Evolutionary conservation across 768 basidiomycete genomes (phyloP).

Genomic region (Calocybe gangraenosa): DNA sequence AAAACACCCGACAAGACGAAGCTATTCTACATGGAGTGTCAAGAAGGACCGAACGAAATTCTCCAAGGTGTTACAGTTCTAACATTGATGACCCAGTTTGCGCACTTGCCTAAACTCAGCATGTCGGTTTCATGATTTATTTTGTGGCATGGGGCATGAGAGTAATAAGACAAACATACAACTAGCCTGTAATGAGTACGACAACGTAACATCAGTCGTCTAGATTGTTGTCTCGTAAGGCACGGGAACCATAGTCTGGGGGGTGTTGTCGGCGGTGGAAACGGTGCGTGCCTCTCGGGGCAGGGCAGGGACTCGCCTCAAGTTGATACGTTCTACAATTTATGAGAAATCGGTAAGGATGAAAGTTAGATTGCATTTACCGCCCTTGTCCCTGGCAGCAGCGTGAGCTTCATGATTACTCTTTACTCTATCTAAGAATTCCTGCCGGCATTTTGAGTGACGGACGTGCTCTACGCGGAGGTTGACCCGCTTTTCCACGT

Average conservation of each 20-base stretch:
- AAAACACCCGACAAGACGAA: too few relatives aligned
- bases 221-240: slow-evolving; percentile 97
- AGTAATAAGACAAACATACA: slow-evolving; percentile 22
- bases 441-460: slow-evolving; percentile 97
- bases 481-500: slow-evolving; percentile 99
- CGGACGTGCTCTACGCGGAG: slow-evolving; percentile 91
- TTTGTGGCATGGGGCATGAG: slow-evolving; percentile 24
- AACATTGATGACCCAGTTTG: too few relatives aligned
- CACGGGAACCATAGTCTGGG: slow-evolving; percentile 90
- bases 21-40: too few relatives aligned
- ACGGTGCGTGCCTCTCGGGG: slow-evolving; percentile 81
- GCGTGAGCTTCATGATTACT: slow-evolving; percentile 78
- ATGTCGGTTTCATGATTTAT: slow-evolving; percentile 21
- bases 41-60: too few relatives aligned
- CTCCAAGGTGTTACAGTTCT: too few relatives aligned
- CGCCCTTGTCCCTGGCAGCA: slow-evolving; percentile 88
- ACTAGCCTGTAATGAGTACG: slow-evolving; percentile 16
- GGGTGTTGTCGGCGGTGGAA: slow-evolving; percentile 67
- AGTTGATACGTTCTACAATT: slow-evolving; percentile 63
- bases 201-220: slow-evolving; percentile 25
- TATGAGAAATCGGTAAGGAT: slow-evolving; percentile 1
- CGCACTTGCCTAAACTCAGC: background rate
- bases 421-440: slow-evolving; percentile 96
- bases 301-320: slow-evolving; percentile 81
- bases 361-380: slow-evolving; percentile 40